Evolutionary conservation across 1,139 yeast species (phyloP).

Genomic region (Meyerozyma carpophila): DNA sequence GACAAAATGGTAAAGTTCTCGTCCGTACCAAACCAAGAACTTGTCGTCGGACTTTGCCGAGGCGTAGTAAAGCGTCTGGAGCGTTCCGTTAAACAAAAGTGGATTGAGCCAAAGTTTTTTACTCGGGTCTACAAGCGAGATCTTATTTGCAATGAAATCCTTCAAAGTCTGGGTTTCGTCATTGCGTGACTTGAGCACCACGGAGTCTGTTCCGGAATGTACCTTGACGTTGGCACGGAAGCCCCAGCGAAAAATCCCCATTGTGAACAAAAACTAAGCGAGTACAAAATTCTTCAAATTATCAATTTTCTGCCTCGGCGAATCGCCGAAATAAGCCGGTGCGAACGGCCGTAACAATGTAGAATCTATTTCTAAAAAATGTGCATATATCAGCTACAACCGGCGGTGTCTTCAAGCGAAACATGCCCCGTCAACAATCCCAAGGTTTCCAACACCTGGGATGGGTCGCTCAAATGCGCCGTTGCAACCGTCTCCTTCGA

Average conservation of each 20-base stretch:
- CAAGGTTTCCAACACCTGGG: slow-evolving; percentile 78
- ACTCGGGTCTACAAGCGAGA: slow-evolving; percentile 23
- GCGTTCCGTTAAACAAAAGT: slow-evolving; percentile 60
- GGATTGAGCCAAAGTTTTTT: slow-evolving; percentile 56
- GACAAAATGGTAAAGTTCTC: slow-evolving; percentile 56
- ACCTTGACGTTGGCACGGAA: slow-evolving; percentile 31
- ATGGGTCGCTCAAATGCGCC: slow-evolving; percentile 82
- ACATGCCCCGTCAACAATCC: slow-evolving; percentile 76
- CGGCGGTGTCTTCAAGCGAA: slow-evolving; percentile 70
- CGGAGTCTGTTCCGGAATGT: slow-evolving; percentile 19
- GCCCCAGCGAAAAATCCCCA: slow-evolving; percentile 30
- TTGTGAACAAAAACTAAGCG: slow-evolving; percentile 2
- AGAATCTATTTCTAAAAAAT: not conserved
- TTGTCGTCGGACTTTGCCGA: slow-evolving; percentile 46
- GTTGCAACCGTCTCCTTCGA: slow-evolving; percentile 84
- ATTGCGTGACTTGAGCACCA: slow-evolving; percentile 13
- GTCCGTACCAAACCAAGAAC: slow-evolving; percentile 67
- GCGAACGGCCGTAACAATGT: not conserved
- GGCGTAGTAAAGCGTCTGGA: slow-evolving; percentile 70
- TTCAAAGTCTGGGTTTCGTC: slow-evolving; percentile 14
- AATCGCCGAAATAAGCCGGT: not conserved
- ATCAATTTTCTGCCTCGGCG: not conserved
- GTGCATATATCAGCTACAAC: slow-evolving; percentile 19
- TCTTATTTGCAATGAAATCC: slow-evolving; percentile 17
- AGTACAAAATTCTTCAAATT: not conserved